A percentile compares a stretch with the other conserved stretches of the same genome.
Evolutionary conservation across 2,329 filamentous ascomycete genomes (phyloP).

Genomic region (Bipolaris zeicola): DNA sequence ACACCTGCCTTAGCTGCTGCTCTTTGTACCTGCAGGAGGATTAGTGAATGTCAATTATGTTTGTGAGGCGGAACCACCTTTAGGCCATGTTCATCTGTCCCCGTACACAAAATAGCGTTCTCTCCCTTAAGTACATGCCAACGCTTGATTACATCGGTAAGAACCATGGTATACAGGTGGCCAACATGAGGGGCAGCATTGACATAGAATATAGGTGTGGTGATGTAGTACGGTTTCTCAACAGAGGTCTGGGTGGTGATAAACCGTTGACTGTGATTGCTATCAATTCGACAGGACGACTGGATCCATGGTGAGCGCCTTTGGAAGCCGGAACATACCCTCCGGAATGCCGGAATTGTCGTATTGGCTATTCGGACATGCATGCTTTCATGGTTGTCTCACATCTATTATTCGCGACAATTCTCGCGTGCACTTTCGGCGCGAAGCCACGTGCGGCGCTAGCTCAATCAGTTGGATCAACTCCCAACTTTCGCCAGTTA

Average conservation of each 20-base stretch:
- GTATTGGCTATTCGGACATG: slow-evolving; percentile 30
- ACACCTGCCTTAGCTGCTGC: slow-evolving; percentile 74
- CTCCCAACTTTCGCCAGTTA: not conserved
- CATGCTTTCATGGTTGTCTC: slow-evolving; percentile 36
- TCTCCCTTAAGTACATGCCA: slow-evolving; percentile 81
- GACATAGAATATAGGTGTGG: slow-evolving; percentile 98
- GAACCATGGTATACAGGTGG: slow-evolving; percentile 90
- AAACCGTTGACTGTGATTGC: slow-evolving; percentile 23
- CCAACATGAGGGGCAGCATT: slow-evolving; percentile 96
- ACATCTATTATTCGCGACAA: slow-evolving; percentile 15
- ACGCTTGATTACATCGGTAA: slow-evolving; percentile 89
- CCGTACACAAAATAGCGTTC: slow-evolving; percentile 78
- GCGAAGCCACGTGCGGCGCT: slow-evolving; percentile 22
- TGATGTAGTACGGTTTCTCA: slow-evolving; percentile 88
- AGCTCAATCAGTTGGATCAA: not conserved
- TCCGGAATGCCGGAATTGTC: slow-evolving; percentile 25
- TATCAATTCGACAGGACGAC: slow-evolving; percentile 27
- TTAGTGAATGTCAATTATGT: slow-evolving; percentile 2
- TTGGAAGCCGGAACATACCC: slow-evolving; percentile 19
- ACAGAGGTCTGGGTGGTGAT: slow-evolving; percentile 26
- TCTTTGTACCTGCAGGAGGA: slow-evolving; percentile 72
- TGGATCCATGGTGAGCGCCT: slow-evolving; percentile 32
- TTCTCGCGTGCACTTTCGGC: slow-evolving; percentile 23
- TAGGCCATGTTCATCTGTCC: slow-evolving; percentile 96
- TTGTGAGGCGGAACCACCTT: slow-evolving; percentile 59